Evolutionary conservation across 306 rosid species (phyloP).

Genomic region (Carpinus viminea): DNA sequence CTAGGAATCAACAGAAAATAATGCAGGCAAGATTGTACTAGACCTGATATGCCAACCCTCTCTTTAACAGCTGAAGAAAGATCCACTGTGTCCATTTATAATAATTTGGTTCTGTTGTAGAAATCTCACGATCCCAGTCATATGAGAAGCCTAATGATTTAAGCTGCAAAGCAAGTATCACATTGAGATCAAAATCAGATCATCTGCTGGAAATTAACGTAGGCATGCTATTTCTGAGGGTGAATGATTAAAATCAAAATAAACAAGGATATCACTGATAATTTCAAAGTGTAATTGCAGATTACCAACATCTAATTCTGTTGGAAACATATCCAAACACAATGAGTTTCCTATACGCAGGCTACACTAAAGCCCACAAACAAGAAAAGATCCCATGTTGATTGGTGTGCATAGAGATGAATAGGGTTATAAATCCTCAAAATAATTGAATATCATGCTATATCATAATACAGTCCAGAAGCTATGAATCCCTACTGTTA

Average conservation of each 20-base stretch:
- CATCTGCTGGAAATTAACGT: constrained; percentile 17
- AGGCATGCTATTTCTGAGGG: constrained; percentile 9
- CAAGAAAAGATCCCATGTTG: constrained; percentile 11
- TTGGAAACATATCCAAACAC: neutral
- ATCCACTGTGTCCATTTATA: constrained; percentile 99
- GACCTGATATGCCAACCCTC: constrained; percentile 98
- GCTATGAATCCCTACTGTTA: neutral
- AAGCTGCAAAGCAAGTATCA: constrained; percentile 55
- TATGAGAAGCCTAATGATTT: constrained; percentile 95
- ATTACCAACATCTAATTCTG: neutral
- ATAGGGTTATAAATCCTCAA: neutral
- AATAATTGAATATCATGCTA: constrained; percentile 8
- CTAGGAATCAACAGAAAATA: constrained; percentile 14
- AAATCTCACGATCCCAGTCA: constrained; percentile 97
- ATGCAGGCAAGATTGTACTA: constrained; percentile 21
- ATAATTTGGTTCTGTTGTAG: constrained; percentile 88
- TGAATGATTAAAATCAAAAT: neutral
- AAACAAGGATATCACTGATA: constrained; percentile 3
- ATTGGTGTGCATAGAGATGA: constrained; percentile 14
- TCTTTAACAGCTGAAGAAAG: constrained; percentile 87
- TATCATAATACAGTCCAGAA: neutral
- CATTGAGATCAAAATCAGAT: constrained; percentile 24
- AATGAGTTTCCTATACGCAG: constrained; percentile 8
- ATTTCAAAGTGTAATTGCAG: neutral
- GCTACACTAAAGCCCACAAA: constrained; percentile 8